Base-by-base conservation (phyloP, 495 filamentous ascomycete genomes). In the Xylaria castorea region DNA sequence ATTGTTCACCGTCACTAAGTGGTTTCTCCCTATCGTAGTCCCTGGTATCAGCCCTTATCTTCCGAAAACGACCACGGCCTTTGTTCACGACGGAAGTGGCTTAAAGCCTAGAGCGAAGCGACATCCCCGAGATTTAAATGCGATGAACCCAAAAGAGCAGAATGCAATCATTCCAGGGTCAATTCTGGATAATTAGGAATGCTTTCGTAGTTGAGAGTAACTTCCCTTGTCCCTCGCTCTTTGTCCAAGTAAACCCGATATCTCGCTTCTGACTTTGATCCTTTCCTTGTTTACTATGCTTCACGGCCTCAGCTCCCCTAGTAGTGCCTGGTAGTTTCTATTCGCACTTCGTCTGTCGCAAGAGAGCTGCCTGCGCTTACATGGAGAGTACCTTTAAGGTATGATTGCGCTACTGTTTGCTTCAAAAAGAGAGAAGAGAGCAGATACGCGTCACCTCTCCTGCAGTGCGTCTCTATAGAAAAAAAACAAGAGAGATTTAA, bases 341-440 rank as follows among this genome's bases (percentile, higher is more conserved):
- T 46, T 25, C 34, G 7, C 36, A 65, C 22, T 12, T 30, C 12
- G 25, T 36, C 36, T 48, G 38, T 42, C 48, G 7, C 11, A 36
- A 30, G 14, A 48, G 18, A 57, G 69, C 30, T 36, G 32, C 25
- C 42, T 25, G 32, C 9, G 46, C 36, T 62, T 51, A n/a, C 3
- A 40, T 63, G 58, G 46, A 60, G 36, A 51, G 16, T 32, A 20
- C 14, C 58, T 40, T 14, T 6, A 36, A 60, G 60, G 38, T 42
- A 68, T 73, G 53, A 73, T 55, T 22, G 20, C 55, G 44, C 71
- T 16, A 16, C 55, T 72, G 27, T n/a, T 68, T 51, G n/a, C 71
- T 40, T 62, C 44, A n/a, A 34, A 34, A 27, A 66, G n/a, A n/a
- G n/a, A n/a, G n/a, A n/a, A 25, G 50, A 57, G 51, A 62, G 36